Evolutionary conservation across 768 basidiomycete genomes (phyloP).

Genomic region (Lactarius indigo): DNA sequence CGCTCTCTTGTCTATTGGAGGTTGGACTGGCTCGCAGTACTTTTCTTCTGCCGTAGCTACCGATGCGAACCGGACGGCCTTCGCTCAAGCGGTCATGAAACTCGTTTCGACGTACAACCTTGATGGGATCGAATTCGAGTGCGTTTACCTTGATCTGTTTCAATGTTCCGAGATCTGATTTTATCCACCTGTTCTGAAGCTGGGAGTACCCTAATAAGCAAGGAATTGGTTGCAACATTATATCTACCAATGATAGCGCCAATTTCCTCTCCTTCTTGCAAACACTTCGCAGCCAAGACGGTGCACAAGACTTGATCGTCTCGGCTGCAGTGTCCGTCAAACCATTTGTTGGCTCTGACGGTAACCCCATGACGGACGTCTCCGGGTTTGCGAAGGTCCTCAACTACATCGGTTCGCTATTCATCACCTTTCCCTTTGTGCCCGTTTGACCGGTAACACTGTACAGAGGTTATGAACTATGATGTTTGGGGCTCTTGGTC

Average conservation of each 20-base stretch:
- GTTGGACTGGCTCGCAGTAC: slow-evolving; percentile 62
- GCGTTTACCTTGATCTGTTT: slow-evolving; percentile 7
- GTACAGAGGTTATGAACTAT: slow-evolving; percentile 58
- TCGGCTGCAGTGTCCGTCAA: slow-evolving; percentile 48
- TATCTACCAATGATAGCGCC: slow-evolving; percentile 53
- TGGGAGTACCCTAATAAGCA: slow-evolving; percentile 80
- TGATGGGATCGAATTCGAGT: slow-evolving; percentile 52
- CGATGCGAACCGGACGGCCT: slow-evolving; percentile 53
- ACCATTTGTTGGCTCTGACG: slow-evolving; percentile 46
- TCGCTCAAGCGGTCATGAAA: slow-evolving; percentile 54
- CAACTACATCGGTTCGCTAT: slow-evolving; percentile 47
- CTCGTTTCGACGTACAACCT: slow-evolving; percentile 49
- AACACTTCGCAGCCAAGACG: slow-evolving; percentile 54
- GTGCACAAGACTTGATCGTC: slow-evolving; percentile 56
- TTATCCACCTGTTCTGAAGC: slow-evolving; percentile 36
- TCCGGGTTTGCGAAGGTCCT: slow-evolving; percentile 68
- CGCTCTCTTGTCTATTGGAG: slow-evolving; percentile 61
- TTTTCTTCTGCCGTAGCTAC: slow-evolving; percentile 62
- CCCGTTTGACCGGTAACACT: neutral
- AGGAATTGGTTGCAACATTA: slow-evolving; percentile 69
- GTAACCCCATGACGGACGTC: slow-evolving; percentile 63
- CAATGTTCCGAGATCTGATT: neutral
- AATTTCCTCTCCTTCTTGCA: slow-evolving; percentile 80
- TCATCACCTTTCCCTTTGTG: neutral
- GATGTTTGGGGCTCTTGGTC: slow-evolving; percentile 57